Base-by-base conservation (phyloP, 1,284 basidiomycete species). In the Phylloboletellus chloephorus region DNA sequence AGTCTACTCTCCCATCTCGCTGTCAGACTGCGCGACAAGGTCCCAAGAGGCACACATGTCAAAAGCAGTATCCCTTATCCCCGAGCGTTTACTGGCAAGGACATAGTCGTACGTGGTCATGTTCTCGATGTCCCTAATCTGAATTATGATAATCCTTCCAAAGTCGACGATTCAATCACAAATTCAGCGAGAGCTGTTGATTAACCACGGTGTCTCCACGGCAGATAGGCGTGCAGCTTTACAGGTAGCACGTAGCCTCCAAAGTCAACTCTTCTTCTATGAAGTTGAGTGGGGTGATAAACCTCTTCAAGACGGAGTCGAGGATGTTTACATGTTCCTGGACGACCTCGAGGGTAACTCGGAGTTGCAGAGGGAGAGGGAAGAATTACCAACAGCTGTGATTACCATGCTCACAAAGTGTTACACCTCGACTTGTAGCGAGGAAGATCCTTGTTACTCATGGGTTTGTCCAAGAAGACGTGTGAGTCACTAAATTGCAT, bases 291-390 rank as follows among this genome's bases (percentile, higher is more conserved):
- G 93, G 90, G 91, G 89, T 23, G 80, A 83, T 43, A 79, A 82
- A 17, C 73, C 82, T 1, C 66, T 98, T 32, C 82, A 86, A 44
- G 95, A 97, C 57, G 86, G 90, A 4, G 85, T 93, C 2, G 93
- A 96, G 53, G 91, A 96, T 53, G 92, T 98, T 5, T 97, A 92
- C 66, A 92, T 90, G 76, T 97, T 98, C 68, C 72, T 93, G 64
- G 91, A 92, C 48, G 93, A 96, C 53, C 76, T 82, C 48, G 84
- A 84, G 42, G 81, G 82, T 40, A 62, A 63, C 13, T 75, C 78
- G 2, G 78, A 80, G 45, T 65, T 69, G 1, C 72, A 61, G 37
- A 70, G 64, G 46, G 76, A 84, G 54, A 71, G 75, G 39, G 82
- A 84, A 47, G 91, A 93, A 56, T 66, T 96, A 5, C 93, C 93